These are phyloP conservation scores for Litchi chinensis DNA, from an alignment of 345 rosid species.

Conservation along the genomic window DNA sequence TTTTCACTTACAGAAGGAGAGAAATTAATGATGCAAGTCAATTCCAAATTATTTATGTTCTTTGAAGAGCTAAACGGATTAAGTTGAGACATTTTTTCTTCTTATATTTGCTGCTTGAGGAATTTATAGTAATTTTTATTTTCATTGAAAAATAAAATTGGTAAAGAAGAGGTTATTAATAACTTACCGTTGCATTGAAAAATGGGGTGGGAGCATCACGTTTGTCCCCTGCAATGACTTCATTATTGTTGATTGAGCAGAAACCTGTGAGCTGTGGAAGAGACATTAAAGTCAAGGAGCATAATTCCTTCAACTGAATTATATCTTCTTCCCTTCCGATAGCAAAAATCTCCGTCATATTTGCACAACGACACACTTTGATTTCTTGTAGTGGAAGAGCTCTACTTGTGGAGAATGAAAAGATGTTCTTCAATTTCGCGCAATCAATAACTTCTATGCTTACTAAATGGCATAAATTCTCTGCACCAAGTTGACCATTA, in stretches of 20 bases:
- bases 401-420: constrained; percentile 20
- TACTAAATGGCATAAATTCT: constrained; percentile 16
- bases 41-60: neutral
- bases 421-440: constrained; percentile 19
- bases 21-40: neutral
- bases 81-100: too few species aligned
- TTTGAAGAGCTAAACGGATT: neutral
- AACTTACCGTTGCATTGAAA: constrained; percentile 8
- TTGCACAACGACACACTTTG: constrained; percentile 16
- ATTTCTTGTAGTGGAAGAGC: constrained; percentile 28
- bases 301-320: neutral
- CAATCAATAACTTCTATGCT: constrained; percentile 16
- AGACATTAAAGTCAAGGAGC: neutral
- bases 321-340: neutral
- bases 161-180: too few species aligned
- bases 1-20: neutral
- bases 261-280: constrained; percentile 10
- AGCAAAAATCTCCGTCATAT: constrained; percentile 16
- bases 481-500: neutral
- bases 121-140: too few species aligned
- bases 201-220: neutral
- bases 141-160: too few species aligned
- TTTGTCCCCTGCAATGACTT: neutral
- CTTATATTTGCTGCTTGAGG: too few species aligned
- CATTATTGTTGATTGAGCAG: neutral